Percentiles rank a stretch among this genome's conserved stretches.
Evolutionary conservation across 306 rosid genomes (phyloP).

Genomic region (Sindora glabra): DNA sequence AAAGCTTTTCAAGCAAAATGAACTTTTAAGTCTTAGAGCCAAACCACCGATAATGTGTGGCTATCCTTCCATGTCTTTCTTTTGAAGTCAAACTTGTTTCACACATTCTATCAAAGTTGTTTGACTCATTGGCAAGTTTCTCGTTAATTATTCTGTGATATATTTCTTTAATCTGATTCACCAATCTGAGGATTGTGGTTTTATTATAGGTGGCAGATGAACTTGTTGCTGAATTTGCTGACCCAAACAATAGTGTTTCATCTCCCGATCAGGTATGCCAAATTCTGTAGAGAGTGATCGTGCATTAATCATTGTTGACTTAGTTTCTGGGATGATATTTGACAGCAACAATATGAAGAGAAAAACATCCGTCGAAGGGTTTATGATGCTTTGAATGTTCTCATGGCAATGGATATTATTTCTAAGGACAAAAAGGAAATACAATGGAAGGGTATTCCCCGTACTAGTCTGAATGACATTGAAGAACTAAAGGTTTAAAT

Average conservation of each 20-base stretch:
- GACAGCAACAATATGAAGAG: conserved; percentile 96
- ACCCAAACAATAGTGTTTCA: conserved; percentile 55
- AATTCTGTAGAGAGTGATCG: conserved; percentile 1
- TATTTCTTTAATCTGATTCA: background rate
- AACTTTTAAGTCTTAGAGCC: too few species aligned
- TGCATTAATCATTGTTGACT: conserved; percentile 9
- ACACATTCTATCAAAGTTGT: too few species aligned
- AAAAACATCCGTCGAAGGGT: conserved; percentile 95
- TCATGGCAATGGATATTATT: conserved; percentile 98
- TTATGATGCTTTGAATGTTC: conserved; percentile 95
- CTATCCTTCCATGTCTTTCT: too few species aligned
- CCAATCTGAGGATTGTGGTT: conserved; percentile 17
- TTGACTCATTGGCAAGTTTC: too few species aligned
- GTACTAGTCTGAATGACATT: conserved; percentile 70
- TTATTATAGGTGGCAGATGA: conserved; percentile 89
- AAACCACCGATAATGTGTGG: too few species aligned
- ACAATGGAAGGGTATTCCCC: conserved; percentile 99
- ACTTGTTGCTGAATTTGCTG: conserved; percentile 87
- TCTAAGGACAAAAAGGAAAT: conserved; percentile 97
- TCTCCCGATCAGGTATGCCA: conserved; percentile 80
- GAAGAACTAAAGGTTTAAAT: conserved; percentile 79
- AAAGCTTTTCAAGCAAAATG: too few species aligned
- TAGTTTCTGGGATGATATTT: conserved; percentile 14
- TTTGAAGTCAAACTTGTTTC: too few species aligned
- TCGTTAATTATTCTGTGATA: too few species aligned